Conservation (phyloP, 352 stramenopile species). For the Halophytophthora polymorphica region DNA sequence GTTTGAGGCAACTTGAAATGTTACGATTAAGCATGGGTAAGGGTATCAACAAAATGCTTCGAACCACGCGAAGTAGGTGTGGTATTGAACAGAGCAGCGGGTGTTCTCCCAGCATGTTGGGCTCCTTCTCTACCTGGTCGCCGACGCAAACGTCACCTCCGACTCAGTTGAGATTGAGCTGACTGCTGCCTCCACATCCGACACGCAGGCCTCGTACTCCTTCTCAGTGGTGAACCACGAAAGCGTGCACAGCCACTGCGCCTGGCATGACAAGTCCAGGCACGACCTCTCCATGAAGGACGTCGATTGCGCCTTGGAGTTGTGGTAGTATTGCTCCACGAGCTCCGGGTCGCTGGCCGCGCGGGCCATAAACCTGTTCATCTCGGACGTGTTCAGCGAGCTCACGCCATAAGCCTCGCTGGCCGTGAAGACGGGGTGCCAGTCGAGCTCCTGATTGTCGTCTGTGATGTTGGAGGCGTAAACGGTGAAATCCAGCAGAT, state of each 20-base stretch:
- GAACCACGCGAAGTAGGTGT: too few relatives aligned
- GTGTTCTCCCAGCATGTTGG: too few relatives aligned
- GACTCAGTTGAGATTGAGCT: too few relatives aligned
- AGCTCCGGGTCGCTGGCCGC: slow-evolving; percentile 35
- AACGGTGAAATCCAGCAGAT: slow-evolving; percentile 71
- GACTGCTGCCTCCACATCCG: slow-evolving; percentile 1
- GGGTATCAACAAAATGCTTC: too few relatives aligned
- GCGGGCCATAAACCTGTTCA: slow-evolving; percentile 45
- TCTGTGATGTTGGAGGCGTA: slow-evolving; percentile 66
- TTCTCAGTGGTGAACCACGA: slow-evolving; percentile 63
- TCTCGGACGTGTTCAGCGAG: slow-evolving; percentile 32
- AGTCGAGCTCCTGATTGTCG: slow-evolving; percentile 28
- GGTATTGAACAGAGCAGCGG: too few relatives aligned
- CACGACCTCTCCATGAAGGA: too few relatives aligned
- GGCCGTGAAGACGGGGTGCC: slow-evolving; percentile 45
- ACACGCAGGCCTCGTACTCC: slow-evolving; percentile 55
- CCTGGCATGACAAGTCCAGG: slow-evolving; percentile 41
- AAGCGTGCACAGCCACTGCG: slow-evolving; percentile 58
- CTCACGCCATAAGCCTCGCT: slow-evolving; percentile 46
- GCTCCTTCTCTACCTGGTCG: too few relatives aligned
- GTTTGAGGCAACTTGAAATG: too few relatives aligned
- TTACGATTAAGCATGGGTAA: too few relatives aligned
- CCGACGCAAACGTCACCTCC: too few relatives aligned
- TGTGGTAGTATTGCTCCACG: slow-evolving; percentile 70
- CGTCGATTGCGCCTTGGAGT: slow-evolving; percentile 78